These are phyloP conservation scores for Gossypium sturtianum DNA, from an alignment of 345 rosid genomes.

Conservation along the genomic window DNA sequence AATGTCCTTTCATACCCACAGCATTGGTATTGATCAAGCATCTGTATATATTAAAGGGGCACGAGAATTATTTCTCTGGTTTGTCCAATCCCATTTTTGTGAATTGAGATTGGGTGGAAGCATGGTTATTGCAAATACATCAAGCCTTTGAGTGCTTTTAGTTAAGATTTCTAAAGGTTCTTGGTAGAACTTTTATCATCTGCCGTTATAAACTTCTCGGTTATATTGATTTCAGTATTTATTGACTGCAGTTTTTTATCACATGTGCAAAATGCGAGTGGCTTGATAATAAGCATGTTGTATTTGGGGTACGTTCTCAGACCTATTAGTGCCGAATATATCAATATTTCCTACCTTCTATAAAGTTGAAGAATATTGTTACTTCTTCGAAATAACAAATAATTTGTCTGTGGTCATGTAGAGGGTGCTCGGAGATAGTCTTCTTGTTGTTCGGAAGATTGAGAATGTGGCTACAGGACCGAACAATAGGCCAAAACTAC, in stretches of 20 bases:
- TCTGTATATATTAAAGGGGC: neutral
- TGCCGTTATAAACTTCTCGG: neutral
- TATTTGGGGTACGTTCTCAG: slow-evolving; percentile 81
- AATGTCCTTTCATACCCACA: neutral
- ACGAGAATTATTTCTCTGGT: neutral
- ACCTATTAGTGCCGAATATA: neutral
- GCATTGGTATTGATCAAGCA: neutral
- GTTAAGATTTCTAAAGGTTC: neutral
- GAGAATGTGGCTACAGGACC: slow-evolving; percentile 96
- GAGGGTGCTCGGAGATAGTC: slow-evolving; percentile 95
- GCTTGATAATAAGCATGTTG: slow-evolving; percentile 98
- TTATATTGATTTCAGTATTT: neutral
- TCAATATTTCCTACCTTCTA: neutral
- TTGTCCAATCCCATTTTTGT: neutral
- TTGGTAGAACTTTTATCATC: neutral
- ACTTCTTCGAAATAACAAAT: neutral
- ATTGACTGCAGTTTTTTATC: slow-evolving; percentile 73
- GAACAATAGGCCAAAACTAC: slow-evolving; percentile 77
- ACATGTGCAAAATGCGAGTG: slow-evolving; percentile 97
- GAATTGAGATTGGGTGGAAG: slow-evolving; percentile 2
- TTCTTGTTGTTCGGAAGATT: slow-evolving; percentile 76
- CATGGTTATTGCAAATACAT: neutral
- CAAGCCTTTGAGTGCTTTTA: neutral
- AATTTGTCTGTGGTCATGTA: slow-evolving; percentile 15
- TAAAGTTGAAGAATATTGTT: neutral